Evolutionary conservation across 306 rosid genomes (phyloP), one percentile per base, ranked within the genome.

Genomic region (Medicago ruthenica): DNA sequence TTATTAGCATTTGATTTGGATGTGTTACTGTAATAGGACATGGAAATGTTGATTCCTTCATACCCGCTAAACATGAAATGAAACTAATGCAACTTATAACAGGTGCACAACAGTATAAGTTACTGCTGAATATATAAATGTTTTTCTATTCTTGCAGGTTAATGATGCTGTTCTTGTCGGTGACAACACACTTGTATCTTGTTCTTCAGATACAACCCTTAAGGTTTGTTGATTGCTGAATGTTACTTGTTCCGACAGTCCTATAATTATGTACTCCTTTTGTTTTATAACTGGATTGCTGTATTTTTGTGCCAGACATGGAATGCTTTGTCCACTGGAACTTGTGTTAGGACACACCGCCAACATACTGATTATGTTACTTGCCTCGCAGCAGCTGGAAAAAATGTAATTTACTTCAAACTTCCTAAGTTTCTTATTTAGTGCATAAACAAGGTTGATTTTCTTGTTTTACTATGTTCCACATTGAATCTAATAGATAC

Each of bases 291-390:
- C 54, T 40, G 45, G 47, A 18, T 44, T 84, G 53, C 50, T 62
- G 14, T 78, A 7, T 60, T 53, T 58, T 42, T 65, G n/a, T 65
- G 70, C 77, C 84, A 96, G 99, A 87, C 90, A 31, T 96, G 99
- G 99, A 87, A 86, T 87, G 87, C 89, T 81, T 75, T 88, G 86
- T 90, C 97, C 24, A 73, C 70, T 27, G 97, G 98, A 82, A 80
- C 83, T 59, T 96, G 97, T 83, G 86, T 86, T 58, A 83, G 86
- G 86, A 92, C 99, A 20, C 88, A 92, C 76, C 96, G 93, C 62
- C 98, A 90, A 79, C 99, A 96, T 76, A 80, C 98, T 40, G 99
- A 96, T 83, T 96, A 96, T 70, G 97, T 92, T 76, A 96, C 96
- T 22, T 96, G 98, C 82, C 97, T 96, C 34, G 97, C 99, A 72